These are phyloP conservation scores for Mycena venus DNA, from an alignment of 768 basidiomycete genomes.

Conservation along the genomic window DNA sequence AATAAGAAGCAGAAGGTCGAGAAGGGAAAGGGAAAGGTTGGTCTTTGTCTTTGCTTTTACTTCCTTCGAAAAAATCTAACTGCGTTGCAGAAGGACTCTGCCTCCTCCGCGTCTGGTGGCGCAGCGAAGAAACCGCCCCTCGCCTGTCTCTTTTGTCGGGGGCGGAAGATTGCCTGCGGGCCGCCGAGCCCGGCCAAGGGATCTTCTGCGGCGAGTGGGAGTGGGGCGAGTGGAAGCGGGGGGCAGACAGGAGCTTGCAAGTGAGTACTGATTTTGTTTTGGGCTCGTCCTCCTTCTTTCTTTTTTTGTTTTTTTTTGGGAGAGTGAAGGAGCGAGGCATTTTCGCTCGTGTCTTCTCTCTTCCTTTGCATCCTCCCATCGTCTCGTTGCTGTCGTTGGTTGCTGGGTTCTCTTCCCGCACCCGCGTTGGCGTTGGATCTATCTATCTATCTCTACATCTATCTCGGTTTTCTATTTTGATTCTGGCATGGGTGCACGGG, in stretches of 20 bases:
- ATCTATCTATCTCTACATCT: too few species aligned
- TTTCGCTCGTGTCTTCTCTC: too few species aligned
- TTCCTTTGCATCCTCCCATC: too few species aligned
- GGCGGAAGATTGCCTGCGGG: conserved; percentile 79
- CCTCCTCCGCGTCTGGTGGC: too few species aligned
- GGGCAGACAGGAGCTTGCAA: neutral
- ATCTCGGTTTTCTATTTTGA: too few species aligned
- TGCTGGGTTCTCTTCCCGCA: too few species aligned
- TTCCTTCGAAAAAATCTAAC: neutral
- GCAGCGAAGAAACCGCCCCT: conserved; percentile 71
- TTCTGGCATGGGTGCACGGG: too few species aligned
- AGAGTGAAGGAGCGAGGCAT: too few species aligned
- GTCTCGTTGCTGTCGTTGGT: too few species aligned
- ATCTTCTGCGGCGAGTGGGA: conserved; percentile 46
- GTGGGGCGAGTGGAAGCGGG: conserved; percentile 62
- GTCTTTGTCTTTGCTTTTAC: neutral
- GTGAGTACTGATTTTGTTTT: neutral
- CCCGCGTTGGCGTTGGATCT: too few species aligned
- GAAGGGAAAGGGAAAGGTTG: neutral
- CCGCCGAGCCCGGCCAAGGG: conserved; percentile 59
- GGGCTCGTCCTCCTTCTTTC: neutral
- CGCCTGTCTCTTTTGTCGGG: conserved; percentile 76
- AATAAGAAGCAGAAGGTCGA: neutral
- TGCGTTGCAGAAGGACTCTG: too few species aligned
- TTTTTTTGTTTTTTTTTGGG: neutral